These are phyloP conservation scores for Diaporthe sp. DNA, from an alignment of 2,329 filamentous ascomycete species.

Conservation along the genomic window DNA sequence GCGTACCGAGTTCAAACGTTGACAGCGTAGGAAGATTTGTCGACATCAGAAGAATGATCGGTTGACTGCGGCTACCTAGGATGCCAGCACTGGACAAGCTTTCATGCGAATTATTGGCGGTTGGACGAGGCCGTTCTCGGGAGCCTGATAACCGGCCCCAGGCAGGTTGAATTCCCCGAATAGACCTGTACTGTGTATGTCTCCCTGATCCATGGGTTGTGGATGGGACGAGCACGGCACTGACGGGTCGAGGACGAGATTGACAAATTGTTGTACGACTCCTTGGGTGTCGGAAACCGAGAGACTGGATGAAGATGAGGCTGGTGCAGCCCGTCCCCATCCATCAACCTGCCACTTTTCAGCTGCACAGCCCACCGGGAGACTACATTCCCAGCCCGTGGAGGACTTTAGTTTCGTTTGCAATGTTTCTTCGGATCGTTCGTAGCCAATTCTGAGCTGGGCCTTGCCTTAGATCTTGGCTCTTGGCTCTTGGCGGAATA, in stretches of 20 bases:
- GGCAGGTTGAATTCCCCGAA: background rate
- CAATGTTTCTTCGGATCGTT: slow-evolving; percentile 22
- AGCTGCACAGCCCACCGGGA: slow-evolving; percentile 21
- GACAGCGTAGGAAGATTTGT: slow-evolving; percentile 26
- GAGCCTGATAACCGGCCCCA: slow-evolving; percentile 17
- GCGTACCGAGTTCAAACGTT: slow-evolving; percentile 29
- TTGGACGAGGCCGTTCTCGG: slow-evolving; percentile 21
- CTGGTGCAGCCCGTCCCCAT: background rate
- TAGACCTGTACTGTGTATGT: background rate
- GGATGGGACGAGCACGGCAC: slow-evolving; percentile 27
- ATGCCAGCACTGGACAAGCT: slow-evolving; percentile 19
- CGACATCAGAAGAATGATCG: slow-evolving; percentile 28
- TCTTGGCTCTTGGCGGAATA: slow-evolving; percentile 10
- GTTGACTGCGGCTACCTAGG: slow-evolving; percentile 14
- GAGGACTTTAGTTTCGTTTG: slow-evolving; percentile 20
- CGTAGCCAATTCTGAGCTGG: slow-evolving; percentile 25
- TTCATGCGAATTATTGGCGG: background rate
- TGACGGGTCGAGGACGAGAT: background rate
- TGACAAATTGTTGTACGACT: slow-evolving; percentile 19
- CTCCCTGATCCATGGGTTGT: background rate
- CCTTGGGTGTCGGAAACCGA: slow-evolving; percentile 17
- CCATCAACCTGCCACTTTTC: background rate
- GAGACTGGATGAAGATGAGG: slow-evolving; percentile 37
- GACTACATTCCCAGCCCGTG: background rate
- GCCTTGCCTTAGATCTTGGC: background rate